Evolutionary conservation across 371 early-diverging fungal species (phyloP), one percentile per base, ranked within the genome.

Genomic region (Mucor piriformis): DNA sequence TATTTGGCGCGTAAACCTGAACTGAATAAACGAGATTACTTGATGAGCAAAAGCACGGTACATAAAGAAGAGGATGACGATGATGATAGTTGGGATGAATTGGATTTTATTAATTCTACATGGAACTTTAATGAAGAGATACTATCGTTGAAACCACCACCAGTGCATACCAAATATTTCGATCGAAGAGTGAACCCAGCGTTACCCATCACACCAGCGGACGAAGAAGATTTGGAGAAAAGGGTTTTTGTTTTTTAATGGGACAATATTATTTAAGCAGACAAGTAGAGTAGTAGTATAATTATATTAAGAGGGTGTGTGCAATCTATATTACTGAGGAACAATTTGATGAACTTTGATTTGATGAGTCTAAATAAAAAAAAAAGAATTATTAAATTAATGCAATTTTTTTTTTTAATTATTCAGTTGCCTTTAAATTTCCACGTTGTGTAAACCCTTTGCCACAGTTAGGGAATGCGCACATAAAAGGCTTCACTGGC

Each of bases 401-500:
- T 23, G 6, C 13, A 21, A 8, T 23, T 23, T 34, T 25, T 20
- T 18, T 18, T 29, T 34, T 8, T 25, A 35, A n/a, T n/a, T n/a
- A n/a, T n/a, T n/a, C n/a, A 13, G 21, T 44, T 53, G 73, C 79
- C 76, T 81, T 81, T 40, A 88, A 73, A 64, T 88, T 86, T 20
- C 88, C 88, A 11, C 84, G 74, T 55, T 89, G 88, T 24, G 79
- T 83, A 60, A 90, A 90, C 0, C 84, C 67, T 62, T 84, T 85
- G 33, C 73, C 80, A 62, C 91, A 90, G 43, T 79, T 81, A 32
- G 68, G 66, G 50, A 69, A 70, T 20, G 69, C 51, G 54, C 89
- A 88, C 69, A 82, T 79, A 73, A 80, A 88, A 6, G 88, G 90
- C 60, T 84, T 84, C 32, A 87, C 90, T 12, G 83, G 83, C 35